Evolutionary conservation across 352 stramenopile species (phyloP), one percentile per base, ranked within the genome.

Genomic region (Phytophthora cryptogea): DNA sequence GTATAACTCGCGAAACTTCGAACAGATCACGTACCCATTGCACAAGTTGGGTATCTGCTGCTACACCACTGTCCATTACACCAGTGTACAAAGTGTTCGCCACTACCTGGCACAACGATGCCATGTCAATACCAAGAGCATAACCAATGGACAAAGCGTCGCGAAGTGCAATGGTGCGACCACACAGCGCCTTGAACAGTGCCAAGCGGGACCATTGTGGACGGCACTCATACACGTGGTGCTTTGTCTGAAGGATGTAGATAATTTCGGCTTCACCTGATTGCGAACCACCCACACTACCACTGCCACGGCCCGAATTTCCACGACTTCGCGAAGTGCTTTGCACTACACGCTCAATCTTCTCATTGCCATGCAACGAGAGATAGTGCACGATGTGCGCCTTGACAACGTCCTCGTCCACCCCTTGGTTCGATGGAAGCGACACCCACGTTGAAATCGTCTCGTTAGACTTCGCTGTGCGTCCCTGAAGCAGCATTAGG

Each of bases 91-190:
- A 66, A 14, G 86, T 93, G 40, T 95, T 86, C 11, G 84, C 84
- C 3, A 89, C 86, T 8, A 94, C 83, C 59, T 94, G 79, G 36
- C 86, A 95, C 5, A 95, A 63, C 9, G 86, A 94, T 36, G 86
- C 77, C 86, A 95, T 95, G 54, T 95, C 86, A 31, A 93, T 92
- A 16, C 84, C 84, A 41, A 95, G 70, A 2, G 86, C 84, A 49
- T 95, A 93, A 2, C 86, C 86, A 23, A 95, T 95, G 7, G 76
- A 92, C n/a, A 90, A 66, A 1, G 84, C 86, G 44, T 93, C 81
- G 28, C 67, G 66, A 14, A 95, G 67, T 2, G 70, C 62, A 27
- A 94, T 91, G 1, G 61, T 61, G 9, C 68, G 82, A 8, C 51
- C 56, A 30, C 84, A 78, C 11, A 95, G 64, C 14, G 86, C 81